Conservation (phyloP, 192 early-diverging fungal species). For the Rhizoclosmatium sp. region DNA sequence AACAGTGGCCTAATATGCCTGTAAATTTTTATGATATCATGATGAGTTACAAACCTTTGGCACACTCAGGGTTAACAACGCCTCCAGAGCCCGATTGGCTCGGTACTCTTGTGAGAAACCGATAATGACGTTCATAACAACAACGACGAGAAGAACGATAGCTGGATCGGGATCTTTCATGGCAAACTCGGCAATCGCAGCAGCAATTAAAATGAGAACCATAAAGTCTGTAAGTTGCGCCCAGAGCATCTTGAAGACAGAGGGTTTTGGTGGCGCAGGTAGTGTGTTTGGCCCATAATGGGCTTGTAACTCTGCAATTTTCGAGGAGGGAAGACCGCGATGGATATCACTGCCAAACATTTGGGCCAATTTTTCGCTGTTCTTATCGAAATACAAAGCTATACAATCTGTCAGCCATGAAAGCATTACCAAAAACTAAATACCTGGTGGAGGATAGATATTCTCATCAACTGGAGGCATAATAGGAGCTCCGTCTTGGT, state of each 20-base stretch:
- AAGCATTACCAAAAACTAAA: neutral
- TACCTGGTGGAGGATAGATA: constrained; percentile 68
- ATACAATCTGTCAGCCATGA: constrained; percentile 22
- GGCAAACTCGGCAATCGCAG: constrained; percentile 66
- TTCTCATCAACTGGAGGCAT: constrained; percentile 61
- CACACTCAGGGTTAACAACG: constrained; percentile 86
- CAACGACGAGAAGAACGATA: constrained; percentile 78
- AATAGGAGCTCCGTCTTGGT: constrained; percentile 20
- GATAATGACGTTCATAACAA: constrained; percentile 85
- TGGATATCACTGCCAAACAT: constrained; percentile 84
- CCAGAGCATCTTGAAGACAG: constrained; percentile 79
- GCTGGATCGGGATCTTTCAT: constrained; percentile 53
- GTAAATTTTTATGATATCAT: no score
- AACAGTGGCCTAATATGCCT: constrained; percentile 67
- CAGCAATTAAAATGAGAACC: constrained; percentile 87
- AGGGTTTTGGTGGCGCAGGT: constrained; percentile 77
- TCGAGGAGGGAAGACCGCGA: constrained; percentile 67
- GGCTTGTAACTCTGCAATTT: constrained; percentile 66
- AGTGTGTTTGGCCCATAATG: constrained; percentile 90
- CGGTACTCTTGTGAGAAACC: constrained; percentile 91
- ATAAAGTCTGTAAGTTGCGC: constrained; percentile 93
- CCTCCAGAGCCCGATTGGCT: constrained; percentile 93
- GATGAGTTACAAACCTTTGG: constrained; percentile 54
- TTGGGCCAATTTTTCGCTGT: constrained; percentile 77
- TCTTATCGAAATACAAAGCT: constrained; percentile 94